Conservation (phyloP, 192 early-diverging fungal species). For the Umbelopsis sp. region DNA sequence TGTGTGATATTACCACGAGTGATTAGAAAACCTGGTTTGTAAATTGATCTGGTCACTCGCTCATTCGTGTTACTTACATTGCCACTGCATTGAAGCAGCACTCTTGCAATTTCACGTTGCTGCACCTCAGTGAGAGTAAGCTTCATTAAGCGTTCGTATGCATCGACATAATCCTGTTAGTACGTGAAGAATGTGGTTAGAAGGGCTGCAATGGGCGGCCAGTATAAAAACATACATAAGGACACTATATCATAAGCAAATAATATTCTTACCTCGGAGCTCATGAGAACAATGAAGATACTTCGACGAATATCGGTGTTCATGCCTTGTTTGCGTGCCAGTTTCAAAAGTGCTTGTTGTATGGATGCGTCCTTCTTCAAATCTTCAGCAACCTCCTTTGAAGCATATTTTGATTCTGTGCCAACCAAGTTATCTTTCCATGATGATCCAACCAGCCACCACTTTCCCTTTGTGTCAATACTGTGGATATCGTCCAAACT, state of each 20-base stretch:
- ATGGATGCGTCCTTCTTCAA: slow-evolving; percentile 43
- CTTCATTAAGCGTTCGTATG: slow-evolving; percentile 83
- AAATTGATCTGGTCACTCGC: too few species aligned
- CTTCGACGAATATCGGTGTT: slow-evolving; percentile 93
- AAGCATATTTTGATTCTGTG: slow-evolving; percentile 42
- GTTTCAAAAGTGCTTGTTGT: slow-evolving; percentile 66
- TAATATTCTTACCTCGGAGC: slow-evolving; percentile 66
- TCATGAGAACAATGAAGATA: slow-evolving; percentile 92
- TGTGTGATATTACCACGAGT: slow-evolving; percentile 23
- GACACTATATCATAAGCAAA: neutral
- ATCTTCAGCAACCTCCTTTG: slow-evolving; percentile 38
- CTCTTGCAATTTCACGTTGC: slow-evolving; percentile 92
- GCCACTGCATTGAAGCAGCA: slow-evolving; percentile 87
- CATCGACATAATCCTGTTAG: slow-evolving; percentile 89
- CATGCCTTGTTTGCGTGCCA: slow-evolving; percentile 90
- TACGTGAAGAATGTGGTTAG: too few species aligned
- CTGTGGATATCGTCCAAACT: slow-evolving; percentile 82
- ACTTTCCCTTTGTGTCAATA: slow-evolving; percentile 87
- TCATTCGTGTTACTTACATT: slow-evolving; percentile 56
- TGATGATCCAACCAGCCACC: slow-evolving; percentile 97
- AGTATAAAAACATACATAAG: too few species aligned
- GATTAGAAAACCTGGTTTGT: neutral
- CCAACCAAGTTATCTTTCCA: slow-evolving; percentile 81
- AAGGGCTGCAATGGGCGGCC: too few species aligned
- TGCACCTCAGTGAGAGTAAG: slow-evolving; percentile 88